These are phyloP conservation scores for Fragilariopsis cylindrus DNA, from an alignment of 108 stramenopile genomes.

Conservation along the genomic window DNA sequence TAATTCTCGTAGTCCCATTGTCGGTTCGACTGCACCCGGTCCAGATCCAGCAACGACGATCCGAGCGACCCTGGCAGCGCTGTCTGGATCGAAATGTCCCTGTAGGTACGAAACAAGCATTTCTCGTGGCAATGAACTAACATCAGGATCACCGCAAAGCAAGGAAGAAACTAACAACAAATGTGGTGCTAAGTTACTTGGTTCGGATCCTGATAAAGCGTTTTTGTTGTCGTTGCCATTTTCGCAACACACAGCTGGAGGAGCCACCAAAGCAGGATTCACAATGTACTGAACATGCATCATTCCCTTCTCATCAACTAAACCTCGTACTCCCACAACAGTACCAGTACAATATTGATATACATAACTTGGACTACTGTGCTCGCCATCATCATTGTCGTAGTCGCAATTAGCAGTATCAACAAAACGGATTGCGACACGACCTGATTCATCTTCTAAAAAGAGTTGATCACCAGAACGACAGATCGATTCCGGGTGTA, in stretches of 20 bases:
- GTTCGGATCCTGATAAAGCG: background rate
- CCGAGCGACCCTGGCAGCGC: conserved; percentile 58
- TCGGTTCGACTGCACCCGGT: conserved; percentile 28
- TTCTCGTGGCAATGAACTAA: conserved; percentile 64
- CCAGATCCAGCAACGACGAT: conserved; percentile 72
- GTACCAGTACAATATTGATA: conserved; percentile 67
- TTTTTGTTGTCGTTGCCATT: background rate
- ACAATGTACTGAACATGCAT: conserved; percentile 63
- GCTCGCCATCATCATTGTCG: background rate
- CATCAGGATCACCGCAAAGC: conserved; percentile 57
- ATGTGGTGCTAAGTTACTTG: conserved; percentile 7
- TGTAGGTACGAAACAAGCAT: conserved; percentile 76
- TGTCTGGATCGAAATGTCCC: conserved; percentile 40
- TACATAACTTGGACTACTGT: background rate
- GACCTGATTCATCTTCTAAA: conserved; percentile 85
- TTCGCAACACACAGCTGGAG: background rate
- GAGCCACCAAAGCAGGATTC: conserved; percentile 47
- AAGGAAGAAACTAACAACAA: conserved; percentile 75
- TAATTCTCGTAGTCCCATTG: conserved; percentile 51
- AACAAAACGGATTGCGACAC: conserved; percentile 53
- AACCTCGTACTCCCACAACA: conserved; percentile 69
- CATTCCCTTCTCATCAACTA: conserved; percentile 55
- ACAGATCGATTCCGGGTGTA: conserved; percentile 38
- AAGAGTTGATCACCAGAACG: conserved; percentile 60
- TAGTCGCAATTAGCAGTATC: background rate